Conservation (phyloP, 2,329 filamentous ascomycete genomes). For the Coniosporium tulheliwenetii region DNA sequence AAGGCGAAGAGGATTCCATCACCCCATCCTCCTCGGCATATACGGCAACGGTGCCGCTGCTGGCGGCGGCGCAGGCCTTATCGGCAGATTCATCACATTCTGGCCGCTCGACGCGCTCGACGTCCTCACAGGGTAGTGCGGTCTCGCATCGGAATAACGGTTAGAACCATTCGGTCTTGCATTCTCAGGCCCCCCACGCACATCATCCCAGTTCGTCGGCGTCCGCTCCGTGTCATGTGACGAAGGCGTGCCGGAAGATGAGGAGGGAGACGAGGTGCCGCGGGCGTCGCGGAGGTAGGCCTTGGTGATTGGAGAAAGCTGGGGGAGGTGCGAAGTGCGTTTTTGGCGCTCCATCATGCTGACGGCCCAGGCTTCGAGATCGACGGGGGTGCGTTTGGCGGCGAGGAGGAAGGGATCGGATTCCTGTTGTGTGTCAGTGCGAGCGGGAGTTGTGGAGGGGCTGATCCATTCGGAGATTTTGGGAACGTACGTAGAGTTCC, state of each 20-base stretch:
- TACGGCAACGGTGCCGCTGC: conserved; percentile 1
- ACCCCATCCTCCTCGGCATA: neutral
- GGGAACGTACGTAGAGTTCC: conserved; percentile 64
- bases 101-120: conserved; percentile 20
- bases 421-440: conserved; percentile 47
- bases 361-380: conserved; percentile 85
- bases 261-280: conserved; percentile 6
- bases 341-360: conserved; percentile 90
- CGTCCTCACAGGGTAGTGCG: conserved; percentile 25
- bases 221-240: conserved; percentile 12
- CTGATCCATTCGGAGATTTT: too few relatives aligned
- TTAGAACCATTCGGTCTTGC: conserved; percentile 7
- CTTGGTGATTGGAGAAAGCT: conserved; percentile 62
- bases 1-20: too few relatives aligned
- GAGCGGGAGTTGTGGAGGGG: too few relatives aligned
- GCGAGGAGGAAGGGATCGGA: conserved; percentile 90
- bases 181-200: too few relatives aligned
- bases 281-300: conserved; percentile 49
- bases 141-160: conserved; percentile 16
- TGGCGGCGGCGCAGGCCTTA: conserved; percentile 25
- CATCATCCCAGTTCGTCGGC: conserved; percentile 5
- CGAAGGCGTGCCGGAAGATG: conserved; percentile 5
- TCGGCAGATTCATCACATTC: conserved; percentile 25
- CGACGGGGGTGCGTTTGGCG: conserved; percentile 88
- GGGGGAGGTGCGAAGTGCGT: conserved; percentile 81